Conservation (phyloP, 1,284 basidiomycete species). For the Pseudomicrostroma phylloplanum region DNA sequence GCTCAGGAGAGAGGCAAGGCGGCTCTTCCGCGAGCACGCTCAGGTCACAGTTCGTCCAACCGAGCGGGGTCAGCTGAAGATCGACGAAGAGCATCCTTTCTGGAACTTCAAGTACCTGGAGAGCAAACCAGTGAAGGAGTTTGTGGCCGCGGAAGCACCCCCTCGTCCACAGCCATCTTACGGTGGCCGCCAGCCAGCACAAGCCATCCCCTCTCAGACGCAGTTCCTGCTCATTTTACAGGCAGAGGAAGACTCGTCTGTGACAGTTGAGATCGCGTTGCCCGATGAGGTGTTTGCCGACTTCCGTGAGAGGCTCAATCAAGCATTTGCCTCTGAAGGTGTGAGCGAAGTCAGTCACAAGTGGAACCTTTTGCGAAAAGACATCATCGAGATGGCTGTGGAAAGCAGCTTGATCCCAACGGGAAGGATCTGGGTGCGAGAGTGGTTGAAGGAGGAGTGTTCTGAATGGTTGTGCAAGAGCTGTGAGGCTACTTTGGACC, state of each 20-base stretch:
- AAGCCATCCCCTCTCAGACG: constrained; percentile 45
- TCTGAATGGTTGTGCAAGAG: constrained; percentile 60
- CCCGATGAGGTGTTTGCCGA: constrained; percentile 24
- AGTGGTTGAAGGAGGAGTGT: constrained; percentile 81
- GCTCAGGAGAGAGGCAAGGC: constrained; percentile 72
- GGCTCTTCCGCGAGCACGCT: constrained; percentile 70
- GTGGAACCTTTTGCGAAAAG: constrained; percentile 86
- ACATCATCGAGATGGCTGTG: constrained; percentile 71
- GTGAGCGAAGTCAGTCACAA: constrained; percentile 74
- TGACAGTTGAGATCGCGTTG: constrained; percentile 66
- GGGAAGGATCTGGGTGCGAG: constrained; percentile 77
- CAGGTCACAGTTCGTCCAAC: constrained; percentile 80
- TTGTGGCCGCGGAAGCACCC: constrained; percentile 51
- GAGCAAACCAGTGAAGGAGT: constrained; percentile 69
- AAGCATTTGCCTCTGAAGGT: constrained; percentile 77
- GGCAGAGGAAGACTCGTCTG: constrained; percentile 80
- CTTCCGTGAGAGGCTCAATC: constrained; percentile 57
- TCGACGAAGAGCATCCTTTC: constrained; percentile 81
- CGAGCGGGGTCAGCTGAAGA: constrained; percentile 80
- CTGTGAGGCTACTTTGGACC: constrained; percentile 32
- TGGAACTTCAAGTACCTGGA: constrained; percentile 93
- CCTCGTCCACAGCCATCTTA: neutral
- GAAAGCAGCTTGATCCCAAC: constrained; percentile 73
- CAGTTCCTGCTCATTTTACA: constrained; percentile 87
- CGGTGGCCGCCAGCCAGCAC: constrained; percentile 7